Conservation (phyloP, 345 rosid species). For the Abelmoschus esculentus region DNA sequence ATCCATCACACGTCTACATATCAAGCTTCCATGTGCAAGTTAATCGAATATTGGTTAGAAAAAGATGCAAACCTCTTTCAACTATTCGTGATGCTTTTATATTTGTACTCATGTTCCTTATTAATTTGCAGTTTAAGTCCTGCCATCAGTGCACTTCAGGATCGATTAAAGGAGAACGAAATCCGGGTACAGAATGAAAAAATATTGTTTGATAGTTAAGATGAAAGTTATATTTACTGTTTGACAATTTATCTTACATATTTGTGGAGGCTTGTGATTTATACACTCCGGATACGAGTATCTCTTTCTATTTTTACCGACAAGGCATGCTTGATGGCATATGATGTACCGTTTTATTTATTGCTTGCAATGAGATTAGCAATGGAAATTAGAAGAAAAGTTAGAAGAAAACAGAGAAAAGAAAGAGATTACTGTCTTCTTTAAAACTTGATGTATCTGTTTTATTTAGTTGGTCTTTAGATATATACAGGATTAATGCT, state of each 20-base stretch:
- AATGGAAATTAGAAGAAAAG: no score
- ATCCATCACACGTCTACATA: constrained; percentile 92
- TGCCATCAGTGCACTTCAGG: constrained; percentile 79
- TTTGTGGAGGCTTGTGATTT: not conserved
- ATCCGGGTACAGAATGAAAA: constrained; percentile 49
- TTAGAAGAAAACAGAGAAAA: no score
- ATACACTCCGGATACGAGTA: not conserved
- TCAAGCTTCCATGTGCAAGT: constrained; percentile 93
- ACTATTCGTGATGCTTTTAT: constrained; percentile 2
- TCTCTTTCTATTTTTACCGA: not conserved
- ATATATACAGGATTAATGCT: not conserved
- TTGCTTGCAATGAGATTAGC: no score
- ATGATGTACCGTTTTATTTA: not conserved
- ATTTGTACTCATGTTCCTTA: constrained; percentile 15
- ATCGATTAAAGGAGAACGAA: constrained; percentile 76
- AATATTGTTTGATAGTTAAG: not conserved
- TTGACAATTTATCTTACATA: not conserved
- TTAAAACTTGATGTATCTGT: not conserved
- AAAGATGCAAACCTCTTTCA: constrained; percentile 4
- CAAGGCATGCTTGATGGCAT: not conserved
- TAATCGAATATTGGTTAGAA: constrained; percentile 89
- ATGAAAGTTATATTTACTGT: not conserved
- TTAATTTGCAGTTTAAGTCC: constrained; percentile 70
- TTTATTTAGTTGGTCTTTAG: not conserved
- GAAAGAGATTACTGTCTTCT: no score